phyloP scores from a whole-genome alignment of 73 alveolate genomes.

The Paramecium tetraurelia region DNA sequence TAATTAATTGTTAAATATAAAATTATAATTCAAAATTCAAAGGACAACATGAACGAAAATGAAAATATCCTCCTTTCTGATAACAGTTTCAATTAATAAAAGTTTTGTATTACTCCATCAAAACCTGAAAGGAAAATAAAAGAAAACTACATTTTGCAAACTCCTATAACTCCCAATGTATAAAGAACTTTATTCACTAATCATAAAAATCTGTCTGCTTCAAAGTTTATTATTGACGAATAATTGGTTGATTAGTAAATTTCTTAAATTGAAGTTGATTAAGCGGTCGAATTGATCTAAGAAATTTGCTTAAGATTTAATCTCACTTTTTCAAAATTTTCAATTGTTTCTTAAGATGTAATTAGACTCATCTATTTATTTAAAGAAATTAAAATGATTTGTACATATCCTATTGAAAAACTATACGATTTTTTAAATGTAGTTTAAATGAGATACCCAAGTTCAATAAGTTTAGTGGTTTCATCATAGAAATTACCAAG shows the following conservation, averaged over 20 bases:
- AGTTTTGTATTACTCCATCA: neutral
- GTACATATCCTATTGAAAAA: conserved; percentile 28
- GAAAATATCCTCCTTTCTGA: neutral
- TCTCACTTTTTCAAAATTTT: neutral
- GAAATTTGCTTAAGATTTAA: neutral
- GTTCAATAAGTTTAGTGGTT: neutral
- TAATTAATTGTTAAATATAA: neutral
- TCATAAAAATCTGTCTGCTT: conserved; percentile 21
- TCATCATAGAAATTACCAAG: neutral
- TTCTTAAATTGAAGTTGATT: neutral
- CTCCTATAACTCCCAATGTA: neutral
- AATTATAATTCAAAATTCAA: neutral
- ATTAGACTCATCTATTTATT: neutral
- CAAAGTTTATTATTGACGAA: conserved; percentile 28
- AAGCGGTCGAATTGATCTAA: neutral
- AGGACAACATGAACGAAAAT: neutral
- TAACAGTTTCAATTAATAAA: neutral
- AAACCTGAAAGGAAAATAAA: neutral
- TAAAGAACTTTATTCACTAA: neutral
- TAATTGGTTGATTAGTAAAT: conserved; percentile 1
- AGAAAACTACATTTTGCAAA: neutral
- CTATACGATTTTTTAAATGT: neutral
- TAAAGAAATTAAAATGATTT: conserved; percentile 36
- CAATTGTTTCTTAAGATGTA: conserved; percentile 11
- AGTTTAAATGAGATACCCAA: neutral